Evolutionary conservation across 768 basidiomycete species (phyloP).

Genomic region (Xerocomus potaroensis): DNA sequence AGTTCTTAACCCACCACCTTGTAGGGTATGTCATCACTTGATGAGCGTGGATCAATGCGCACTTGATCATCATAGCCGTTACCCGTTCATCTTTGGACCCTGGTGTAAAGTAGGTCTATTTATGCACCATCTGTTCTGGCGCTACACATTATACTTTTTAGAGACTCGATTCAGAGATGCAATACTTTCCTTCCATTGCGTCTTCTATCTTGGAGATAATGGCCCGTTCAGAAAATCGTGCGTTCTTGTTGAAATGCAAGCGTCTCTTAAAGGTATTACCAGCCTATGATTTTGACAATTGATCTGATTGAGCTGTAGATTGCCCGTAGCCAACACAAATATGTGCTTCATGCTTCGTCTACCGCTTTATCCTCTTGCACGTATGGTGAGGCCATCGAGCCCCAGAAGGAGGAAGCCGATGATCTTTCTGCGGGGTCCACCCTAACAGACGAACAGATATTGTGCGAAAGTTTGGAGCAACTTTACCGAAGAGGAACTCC

Average conservation of each 20-base stretch:
- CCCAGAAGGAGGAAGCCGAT: constrained; percentile 12
- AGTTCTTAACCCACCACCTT: constrained; percentile 55
- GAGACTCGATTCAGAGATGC: constrained; percentile 55
- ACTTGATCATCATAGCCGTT: constrained; percentile 44
- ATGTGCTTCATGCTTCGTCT: constrained; percentile 25
- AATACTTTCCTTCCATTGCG: constrained; percentile 46
- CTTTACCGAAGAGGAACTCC: constrained; percentile 41
- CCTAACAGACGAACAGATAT: constrained; percentile 34
- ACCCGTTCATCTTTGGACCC: constrained; percentile 72
- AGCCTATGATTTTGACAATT: neutral
- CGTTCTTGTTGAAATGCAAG: constrained; percentile 43
- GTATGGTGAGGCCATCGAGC: constrained; percentile 1
- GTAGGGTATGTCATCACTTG: constrained; percentile 43
- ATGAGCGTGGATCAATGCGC: constrained; percentile 7
- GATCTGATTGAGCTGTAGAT: constrained; percentile 18
- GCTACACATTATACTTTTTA: constrained; percentile 23
- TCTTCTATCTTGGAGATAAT: constrained; percentile 49
- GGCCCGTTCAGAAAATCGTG: constrained; percentile 44
- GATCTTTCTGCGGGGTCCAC: neutral
- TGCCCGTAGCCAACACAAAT: constrained; percentile 22
- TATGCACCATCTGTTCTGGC: constrained; percentile 5
- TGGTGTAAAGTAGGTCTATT: constrained; percentile 51
- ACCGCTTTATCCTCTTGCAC: constrained; percentile 26
- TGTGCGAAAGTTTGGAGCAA: constrained; percentile 41
- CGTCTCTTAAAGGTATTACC: constrained; percentile 46